Percentiles rank a stretch among this genome's conserved stretches.
phyloP scores from a whole-genome alignment of 257 asterid genomes.

The Marsdenia floribunda region DNA sequence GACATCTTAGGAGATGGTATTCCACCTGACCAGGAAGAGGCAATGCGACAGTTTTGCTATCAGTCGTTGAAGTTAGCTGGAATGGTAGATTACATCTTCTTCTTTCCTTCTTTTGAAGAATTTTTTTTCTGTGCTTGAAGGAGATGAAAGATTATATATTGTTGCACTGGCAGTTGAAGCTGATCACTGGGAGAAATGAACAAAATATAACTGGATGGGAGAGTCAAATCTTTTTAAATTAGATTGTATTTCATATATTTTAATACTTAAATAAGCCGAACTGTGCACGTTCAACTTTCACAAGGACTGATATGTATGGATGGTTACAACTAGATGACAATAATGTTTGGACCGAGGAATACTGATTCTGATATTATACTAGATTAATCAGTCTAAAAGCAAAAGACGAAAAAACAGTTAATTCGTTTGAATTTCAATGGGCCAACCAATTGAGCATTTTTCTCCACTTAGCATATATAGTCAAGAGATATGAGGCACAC shows the following conservation, averaged over 20 bases:
- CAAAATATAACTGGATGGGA: neutral
- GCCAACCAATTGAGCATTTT: neutral
- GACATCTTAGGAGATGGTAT: slow-evolving; percentile 84
- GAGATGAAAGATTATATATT: neutral
- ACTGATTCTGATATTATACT: neutral
- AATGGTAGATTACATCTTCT: slow-evolving; percentile 37
- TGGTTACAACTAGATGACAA: neutral
- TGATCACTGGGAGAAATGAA: no score
- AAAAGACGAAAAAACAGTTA: neutral
- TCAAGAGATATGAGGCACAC: neutral
- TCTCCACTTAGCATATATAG: neutral
- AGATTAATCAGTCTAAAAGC: neutral
- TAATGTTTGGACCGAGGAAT: neutral
- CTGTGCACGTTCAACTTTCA: neutral
- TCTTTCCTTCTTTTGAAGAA: neutral
- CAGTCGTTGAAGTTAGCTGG: slow-evolving; percentile 66
- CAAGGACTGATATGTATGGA: neutral
- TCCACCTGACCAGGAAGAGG: slow-evolving; percentile 68
- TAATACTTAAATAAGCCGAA: neutral
- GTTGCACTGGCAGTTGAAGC: neutral
- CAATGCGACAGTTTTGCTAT: slow-evolving; percentile 70
- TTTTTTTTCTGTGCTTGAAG: neutral
- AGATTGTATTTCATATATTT: neutral
- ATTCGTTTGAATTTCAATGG: neutral
- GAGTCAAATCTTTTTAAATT: neutral